Base-by-base conservation (phyloP, 805 yeast genomes). In the Ogataea nakhonphanomensis region DNA sequence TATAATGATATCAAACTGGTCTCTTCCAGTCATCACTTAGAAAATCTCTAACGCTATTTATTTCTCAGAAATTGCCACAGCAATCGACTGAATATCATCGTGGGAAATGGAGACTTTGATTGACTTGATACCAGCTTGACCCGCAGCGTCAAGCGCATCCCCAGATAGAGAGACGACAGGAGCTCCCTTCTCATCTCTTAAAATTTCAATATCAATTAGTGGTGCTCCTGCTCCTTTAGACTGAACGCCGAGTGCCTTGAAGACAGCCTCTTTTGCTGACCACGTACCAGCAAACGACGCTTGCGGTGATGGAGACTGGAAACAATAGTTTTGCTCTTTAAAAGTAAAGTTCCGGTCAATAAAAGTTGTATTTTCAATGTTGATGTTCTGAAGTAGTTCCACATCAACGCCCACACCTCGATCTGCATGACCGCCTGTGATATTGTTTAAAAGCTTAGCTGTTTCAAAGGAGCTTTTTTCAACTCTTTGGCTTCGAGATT, bases 261-360 rank as follows among this genome's bases (percentile, higher is more conserved):
- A 93, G 25, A 90, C 97, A 30, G 99, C 99, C 71, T 93, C 99
- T 70, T 93, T 93, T 32, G 99, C 99, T 23, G 96, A 87, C 99
- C 99, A 93, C 31, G 95, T 84, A 34, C 99, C 99, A 21, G 99
- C 89, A 66, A 76, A 93, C 3, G 97, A 87, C 10, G 98, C 87
- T 58, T 79, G 84, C 37, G 93, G 86, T 50, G 74, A 74, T 30
- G 97, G 73, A 24, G 96, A 79, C 25, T 70, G 59, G 45, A 65
- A 52, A 65, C 97, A 89, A 73, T 93, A 93, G 25, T 69, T 71
- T 51, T 82, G 81, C 71, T 93, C 99, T 12, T 66, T 70, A 7
- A 61, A 70, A 32, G 98, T 90, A 74, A 90, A 93, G 74, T 93
- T 93, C 61, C 98, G 80, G 65, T 83, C 89, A 44, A 95, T 62